These are phyloP conservation scores for Cytospora mali DNA, from an alignment of 2,329 filamentous ascomycete genomes.

Conservation along the genomic window DNA sequence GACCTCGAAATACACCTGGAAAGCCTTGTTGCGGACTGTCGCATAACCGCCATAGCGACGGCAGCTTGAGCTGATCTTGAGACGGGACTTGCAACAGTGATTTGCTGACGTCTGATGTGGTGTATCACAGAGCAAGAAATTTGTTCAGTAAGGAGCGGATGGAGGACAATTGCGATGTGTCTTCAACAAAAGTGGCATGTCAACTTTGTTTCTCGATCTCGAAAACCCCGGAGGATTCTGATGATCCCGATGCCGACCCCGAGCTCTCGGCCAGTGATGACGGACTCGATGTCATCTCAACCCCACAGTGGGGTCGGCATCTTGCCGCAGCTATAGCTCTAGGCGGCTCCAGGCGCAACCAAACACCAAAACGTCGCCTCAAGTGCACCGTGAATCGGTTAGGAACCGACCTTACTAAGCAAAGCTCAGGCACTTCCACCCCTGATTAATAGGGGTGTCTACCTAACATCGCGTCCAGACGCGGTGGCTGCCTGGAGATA, in stretches of 20 bases:
- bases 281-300: slow-evolving; percentile 22
- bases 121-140: background rate
- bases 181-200: slow-evolving; percentile 6
- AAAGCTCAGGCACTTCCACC: background rate
- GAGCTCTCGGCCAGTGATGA: slow-evolving; percentile 23
- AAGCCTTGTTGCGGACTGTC: slow-evolving; percentile 43
- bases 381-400: too few relatives aligned
- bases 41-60: slow-evolving; percentile 42
- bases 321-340: background rate
- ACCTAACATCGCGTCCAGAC: slow-evolving; percentile 26
- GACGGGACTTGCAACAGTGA: background rate
- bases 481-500: slow-evolving; percentile 25
- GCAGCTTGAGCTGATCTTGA: slow-evolving; percentile 16
- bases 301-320: slow-evolving; percentile 22
- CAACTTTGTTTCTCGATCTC: slow-evolving; percentile 2
- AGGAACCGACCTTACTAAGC: background rate
- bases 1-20: slow-evolving; percentile 36
- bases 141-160: too few relatives aligned
- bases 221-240: slow-evolving; percentile 7
- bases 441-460: slow-evolving; percentile 11
- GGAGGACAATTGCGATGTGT: slow-evolving; percentile 4
- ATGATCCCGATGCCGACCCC: slow-evolving; percentile 23
- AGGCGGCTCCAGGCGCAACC: too few relatives aligned
- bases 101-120: background rate
- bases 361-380: too few relatives aligned